These are phyloP conservation scores for Fragilaria radians DNA, from an alignment of 108 stramenopile genomes.

Conservation along the genomic window DNA sequence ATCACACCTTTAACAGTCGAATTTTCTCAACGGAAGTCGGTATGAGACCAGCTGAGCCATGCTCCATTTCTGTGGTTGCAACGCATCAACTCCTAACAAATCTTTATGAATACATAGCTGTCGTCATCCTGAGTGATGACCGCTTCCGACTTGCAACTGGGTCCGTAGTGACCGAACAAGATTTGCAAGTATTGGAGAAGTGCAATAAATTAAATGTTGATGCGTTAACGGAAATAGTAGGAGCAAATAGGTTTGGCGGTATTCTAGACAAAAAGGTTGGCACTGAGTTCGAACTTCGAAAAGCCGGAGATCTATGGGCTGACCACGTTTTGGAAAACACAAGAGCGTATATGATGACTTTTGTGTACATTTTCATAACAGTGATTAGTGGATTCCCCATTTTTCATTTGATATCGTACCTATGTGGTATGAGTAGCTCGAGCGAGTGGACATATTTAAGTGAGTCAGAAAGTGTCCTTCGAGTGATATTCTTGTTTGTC, in stretches of 20 bases:
- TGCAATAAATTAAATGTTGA: conserved; percentile 47
- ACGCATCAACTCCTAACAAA: conserved; percentile 69
- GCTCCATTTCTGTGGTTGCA: conserved; percentile 57
- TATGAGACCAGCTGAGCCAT: conserved; percentile 66
- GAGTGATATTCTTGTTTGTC: too few relatives aligned
- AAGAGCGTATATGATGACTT: conserved; percentile 55
- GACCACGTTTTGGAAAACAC: conserved; percentile 59
- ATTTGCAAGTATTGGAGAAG: conserved; percentile 41
- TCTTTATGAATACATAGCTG: conserved; percentile 45
- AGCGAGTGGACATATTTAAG: conserved; percentile 11
- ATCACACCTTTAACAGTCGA: conserved; percentile 25
- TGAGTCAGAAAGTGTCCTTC: not conserved
- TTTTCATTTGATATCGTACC: conserved; percentile 32
- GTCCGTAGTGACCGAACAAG: conserved; percentile 40
- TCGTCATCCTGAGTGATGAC: conserved; percentile 45
- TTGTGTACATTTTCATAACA: conserved; percentile 56
- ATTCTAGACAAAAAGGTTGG: conserved; percentile 2
- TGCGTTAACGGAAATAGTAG: conserved; percentile 50
- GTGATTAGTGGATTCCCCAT: conserved; percentile 59
- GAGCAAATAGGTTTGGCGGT: conserved; percentile 20
- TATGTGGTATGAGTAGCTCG: conserved; percentile 19
- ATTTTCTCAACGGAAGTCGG: conserved; percentile 66
- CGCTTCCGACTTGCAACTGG: conserved; percentile 34
- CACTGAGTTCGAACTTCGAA: conserved; percentile 26
- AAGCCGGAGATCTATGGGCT: conserved; percentile 50